phyloP scores from a whole-genome alignment of 23 red algal genomes.

The Chondrus crispus region DNA sequence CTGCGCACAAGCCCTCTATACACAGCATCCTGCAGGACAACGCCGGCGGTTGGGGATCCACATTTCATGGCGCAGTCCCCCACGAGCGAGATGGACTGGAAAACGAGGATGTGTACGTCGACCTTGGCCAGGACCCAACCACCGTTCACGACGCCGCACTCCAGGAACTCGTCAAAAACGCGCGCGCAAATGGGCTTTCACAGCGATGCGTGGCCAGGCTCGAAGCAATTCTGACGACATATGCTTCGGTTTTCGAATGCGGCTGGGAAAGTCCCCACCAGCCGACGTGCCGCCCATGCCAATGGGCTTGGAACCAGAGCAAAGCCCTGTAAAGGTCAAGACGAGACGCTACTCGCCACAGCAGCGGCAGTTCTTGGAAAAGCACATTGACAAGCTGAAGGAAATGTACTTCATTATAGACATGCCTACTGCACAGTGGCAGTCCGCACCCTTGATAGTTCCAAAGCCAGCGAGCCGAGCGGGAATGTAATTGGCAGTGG shows the following conservation, averaged over 20 bases:
- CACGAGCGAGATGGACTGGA: background rate
- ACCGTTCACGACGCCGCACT: background rate
- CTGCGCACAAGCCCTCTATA: background rate
- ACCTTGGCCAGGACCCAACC: background rate
- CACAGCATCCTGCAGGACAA: background rate
- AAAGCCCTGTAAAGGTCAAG: conserved; percentile 26
- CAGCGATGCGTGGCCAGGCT: background rate
- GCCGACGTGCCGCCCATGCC: conserved; percentile 22
- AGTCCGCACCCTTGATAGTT: background rate
- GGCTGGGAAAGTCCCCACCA: conserved; percentile 31
- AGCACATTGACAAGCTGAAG: conserved; percentile 1
- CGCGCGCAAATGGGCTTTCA: background rate
- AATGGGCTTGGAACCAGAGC: conserved; percentile 24
- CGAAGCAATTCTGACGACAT: background rate
- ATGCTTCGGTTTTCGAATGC: background rate
- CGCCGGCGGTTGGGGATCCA: background rate
- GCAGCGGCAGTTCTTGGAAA: background rate
- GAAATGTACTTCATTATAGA: background rate
- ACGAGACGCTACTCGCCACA: background rate
- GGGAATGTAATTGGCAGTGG: background rate
- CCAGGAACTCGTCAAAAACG: background rate
- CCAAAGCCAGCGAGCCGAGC: background rate
- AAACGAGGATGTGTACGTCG: background rate
- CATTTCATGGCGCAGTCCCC: background rate
- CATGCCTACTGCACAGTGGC: background rate